Evolutionary conservation across 495 filamentous ascomycete genomes (phyloP).

Genomic region (Chaetomium cochliodes): DNA sequence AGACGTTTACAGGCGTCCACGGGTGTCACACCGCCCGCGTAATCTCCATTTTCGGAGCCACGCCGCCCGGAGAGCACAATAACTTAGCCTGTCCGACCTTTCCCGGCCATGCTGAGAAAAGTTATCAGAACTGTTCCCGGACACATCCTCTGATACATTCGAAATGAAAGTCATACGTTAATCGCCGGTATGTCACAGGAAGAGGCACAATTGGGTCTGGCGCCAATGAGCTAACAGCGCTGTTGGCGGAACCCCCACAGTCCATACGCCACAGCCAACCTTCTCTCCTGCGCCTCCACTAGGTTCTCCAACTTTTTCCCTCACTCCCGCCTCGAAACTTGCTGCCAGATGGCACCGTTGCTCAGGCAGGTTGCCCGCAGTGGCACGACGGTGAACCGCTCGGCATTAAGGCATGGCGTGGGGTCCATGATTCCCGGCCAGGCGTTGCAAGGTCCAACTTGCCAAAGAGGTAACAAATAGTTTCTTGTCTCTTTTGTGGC

Average conservation of each 20-base stretch:
- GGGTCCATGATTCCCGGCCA: slow-evolving; percentile 6
- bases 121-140: background rate
- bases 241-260: background rate
- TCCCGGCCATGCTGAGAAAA: background rate
- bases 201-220: background rate
- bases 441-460: slow-evolving; percentile 7
- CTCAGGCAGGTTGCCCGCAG: slow-evolving; percentile 23
- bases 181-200: background rate
- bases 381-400: slow-evolving; percentile 20
- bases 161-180: slow-evolving; percentile 6
- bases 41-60: slow-evolving; percentile 25
- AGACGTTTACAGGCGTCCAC: background rate
- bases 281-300: slow-evolving; percentile 11
- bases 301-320: background rate
- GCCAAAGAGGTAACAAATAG: slow-evolving; percentile 17
- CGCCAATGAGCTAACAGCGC: slow-evolving; percentile 6
- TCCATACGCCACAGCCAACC: background rate
- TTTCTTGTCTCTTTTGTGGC: slow-evolving; percentile 1
- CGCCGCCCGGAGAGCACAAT: slow-evolving; percentile 13
- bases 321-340: background rate
- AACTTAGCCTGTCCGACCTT: background rate
- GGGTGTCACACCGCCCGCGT: slow-evolving; percentile 19
- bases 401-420: slow-evolving; percentile 16
- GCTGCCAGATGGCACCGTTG: slow-evolving; percentile 22
- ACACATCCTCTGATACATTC: background rate